phyloP scores from a whole-genome alignment of 495 filamentous ascomycete genomes.

The Tuber umbilicatum region DNA sequence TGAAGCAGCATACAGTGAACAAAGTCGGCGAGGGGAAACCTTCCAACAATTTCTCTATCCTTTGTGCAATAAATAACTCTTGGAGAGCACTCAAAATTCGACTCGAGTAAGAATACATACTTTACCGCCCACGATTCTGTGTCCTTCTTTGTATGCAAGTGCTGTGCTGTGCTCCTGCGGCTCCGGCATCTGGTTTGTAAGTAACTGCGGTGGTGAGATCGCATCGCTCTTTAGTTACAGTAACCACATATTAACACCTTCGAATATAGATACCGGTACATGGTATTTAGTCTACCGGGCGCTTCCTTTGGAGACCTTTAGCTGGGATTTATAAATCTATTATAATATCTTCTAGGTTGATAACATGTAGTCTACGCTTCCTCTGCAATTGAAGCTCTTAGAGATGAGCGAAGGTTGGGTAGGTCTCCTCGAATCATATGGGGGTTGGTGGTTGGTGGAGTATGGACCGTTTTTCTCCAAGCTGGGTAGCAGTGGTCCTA shows the following conservation, averaged over 20 bases:
- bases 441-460: background rate
- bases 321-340: background rate
- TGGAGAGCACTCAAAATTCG: background rate
- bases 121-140: too few relatives aligned
- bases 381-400: background rate
- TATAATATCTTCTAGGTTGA: background rate
- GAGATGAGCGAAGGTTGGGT: background rate
- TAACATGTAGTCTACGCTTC: background rate
- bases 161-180: background rate
- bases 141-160: background rate
- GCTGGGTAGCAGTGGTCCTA: background rate
- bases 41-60: background rate
- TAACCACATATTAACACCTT: background rate
- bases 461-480: background rate
- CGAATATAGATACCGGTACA: background rate
- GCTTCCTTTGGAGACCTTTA: background rate
- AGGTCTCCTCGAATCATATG: background rate
- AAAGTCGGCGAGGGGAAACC: background rate
- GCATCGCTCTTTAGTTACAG: background rate
- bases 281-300: background rate
- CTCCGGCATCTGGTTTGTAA: background rate
- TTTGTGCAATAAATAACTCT: background rate
- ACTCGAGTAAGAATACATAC: background rate
- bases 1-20: background rate
- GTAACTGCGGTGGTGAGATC: background rate